phyloP scores from a whole-genome alignment of 805 yeast genomes.

The Ogataea wickerhamii region DNA sequence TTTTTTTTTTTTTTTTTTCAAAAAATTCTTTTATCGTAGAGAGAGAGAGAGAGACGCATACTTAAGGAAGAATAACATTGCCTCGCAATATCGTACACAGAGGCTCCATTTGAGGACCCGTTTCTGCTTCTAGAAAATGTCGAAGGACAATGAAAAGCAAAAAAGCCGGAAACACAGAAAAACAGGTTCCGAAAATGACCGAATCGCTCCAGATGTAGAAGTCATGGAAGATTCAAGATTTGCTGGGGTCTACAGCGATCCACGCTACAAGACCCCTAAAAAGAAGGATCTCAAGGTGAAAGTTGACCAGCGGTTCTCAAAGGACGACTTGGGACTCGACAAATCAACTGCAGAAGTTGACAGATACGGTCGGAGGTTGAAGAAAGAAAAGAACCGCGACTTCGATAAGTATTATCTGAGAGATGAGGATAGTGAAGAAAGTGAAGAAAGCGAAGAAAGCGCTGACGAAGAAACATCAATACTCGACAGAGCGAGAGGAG shows the following conservation, averaged over 20 bases:
- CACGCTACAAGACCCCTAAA: constrained; percentile 77
- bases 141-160: background rate
- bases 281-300: constrained; percentile 67
- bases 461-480: constrained; percentile 24
- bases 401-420: constrained; percentile 64
- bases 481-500: constrained; percentile 57
- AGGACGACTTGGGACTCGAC: constrained; percentile 57
- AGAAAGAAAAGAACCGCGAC: constrained; percentile 41
- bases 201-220: constrained; percentile 17
- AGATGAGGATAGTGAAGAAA: constrained; percentile 31
- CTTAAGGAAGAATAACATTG: too few species aligned
- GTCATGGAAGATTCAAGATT: constrained; percentile 72
- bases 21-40: too few species aligned
- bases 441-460: constrained; percentile 35
- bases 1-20: too few species aligned
- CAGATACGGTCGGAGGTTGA: constrained; percentile 77
- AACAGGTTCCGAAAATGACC: background rate
- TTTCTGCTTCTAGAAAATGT: too few species aligned
- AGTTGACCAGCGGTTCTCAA: constrained; percentile 79
- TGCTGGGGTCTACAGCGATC: constrained; percentile 75
- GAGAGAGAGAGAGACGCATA: too few species aligned
- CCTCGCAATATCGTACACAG: too few species aligned
- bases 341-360: constrained; percentile 71
- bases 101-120: too few species aligned
- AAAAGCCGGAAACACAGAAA: background rate